Evolutionary conservation across 768 basidiomycete genomes (phyloP).

Genomic region (Calocybe gangraenosa): DNA sequence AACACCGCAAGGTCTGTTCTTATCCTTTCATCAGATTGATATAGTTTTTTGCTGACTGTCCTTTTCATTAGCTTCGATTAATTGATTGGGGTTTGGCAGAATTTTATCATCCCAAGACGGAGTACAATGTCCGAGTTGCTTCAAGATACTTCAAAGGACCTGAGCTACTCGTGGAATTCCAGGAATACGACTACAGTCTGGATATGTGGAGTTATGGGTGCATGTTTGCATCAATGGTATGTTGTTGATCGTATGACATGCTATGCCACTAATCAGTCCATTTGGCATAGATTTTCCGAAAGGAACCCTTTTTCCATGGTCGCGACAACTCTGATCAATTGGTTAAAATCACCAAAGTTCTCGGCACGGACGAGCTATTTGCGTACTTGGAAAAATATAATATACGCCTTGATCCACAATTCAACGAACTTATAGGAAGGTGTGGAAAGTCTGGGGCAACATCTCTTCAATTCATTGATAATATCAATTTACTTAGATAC

Average conservation of each 20-base stretch:
- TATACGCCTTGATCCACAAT: constrained; percentile 93
- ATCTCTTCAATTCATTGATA: constrained; percentile 3
- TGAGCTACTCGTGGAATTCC: constrained; percentile 94
- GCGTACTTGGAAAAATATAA: constrained; percentile 93
- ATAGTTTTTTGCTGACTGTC: constrained; percentile 6
- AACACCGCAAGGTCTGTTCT: constrained; percentile 74
- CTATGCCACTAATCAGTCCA: not conserved
- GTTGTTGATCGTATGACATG: not conserved
- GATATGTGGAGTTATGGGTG: constrained; percentile 99
- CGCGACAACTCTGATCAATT: constrained; percentile 99
- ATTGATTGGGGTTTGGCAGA: constrained; percentile 99
- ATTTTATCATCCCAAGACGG: constrained; percentile 96
- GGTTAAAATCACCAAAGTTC: constrained; percentile 96
- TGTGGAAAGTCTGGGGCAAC: constrained; percentile 22
- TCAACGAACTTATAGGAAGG: constrained; percentile 92
- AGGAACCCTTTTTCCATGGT: constrained; percentile 99
- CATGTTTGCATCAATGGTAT: constrained; percentile 98
- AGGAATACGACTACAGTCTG: constrained; percentile 95
- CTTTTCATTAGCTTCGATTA: constrained; percentile 65
- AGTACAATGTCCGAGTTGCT: constrained; percentile 97
- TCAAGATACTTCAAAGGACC: constrained; percentile 98
- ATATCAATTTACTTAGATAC: constrained; percentile 49
- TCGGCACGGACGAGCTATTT: constrained; percentile 94
- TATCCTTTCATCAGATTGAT: constrained; percentile 13
- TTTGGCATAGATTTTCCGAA: constrained; percentile 83